phyloP scores from a whole-genome alignment of 75 land plant species.

The Azolla pinnata region DNA sequence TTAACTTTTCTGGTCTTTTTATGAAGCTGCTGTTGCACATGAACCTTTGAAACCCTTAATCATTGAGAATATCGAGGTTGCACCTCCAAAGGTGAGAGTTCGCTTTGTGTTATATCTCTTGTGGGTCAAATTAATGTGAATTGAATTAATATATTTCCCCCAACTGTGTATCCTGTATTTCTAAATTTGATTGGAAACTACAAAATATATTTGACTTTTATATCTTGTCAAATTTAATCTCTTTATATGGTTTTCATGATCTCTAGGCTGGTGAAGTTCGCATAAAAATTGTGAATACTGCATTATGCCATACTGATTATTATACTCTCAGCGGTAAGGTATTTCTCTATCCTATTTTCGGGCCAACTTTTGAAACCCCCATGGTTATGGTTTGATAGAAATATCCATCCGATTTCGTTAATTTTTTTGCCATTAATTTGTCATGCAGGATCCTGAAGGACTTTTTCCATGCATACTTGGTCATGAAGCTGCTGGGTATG shows the following conservation, averaged over 20 bases:
- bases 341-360: not conserved
- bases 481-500: constrained; percentile 39
- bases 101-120: no score
- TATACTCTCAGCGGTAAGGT: constrained; percentile 42
- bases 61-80: constrained; percentile 48
- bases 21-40: constrained; percentile 47
- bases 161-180: no score
- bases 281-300: constrained; percentile 26
- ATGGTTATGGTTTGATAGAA: no score
- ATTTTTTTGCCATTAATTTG: no score
- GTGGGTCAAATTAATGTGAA: no score
- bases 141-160: no score
- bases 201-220: no score
- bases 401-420: no score
- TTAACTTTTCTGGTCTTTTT: constrained; percentile 1
- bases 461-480: constrained; percentile 35
- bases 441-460: constrained; percentile 34
- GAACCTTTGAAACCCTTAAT: constrained; percentile 38
- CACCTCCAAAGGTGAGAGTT: constrained; percentile 29
- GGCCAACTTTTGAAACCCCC: no score
- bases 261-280: constrained; percentile 28
- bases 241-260: not conserved
- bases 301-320: constrained; percentile 51
- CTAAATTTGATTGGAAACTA: no score
- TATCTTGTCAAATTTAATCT: no score